These are phyloP conservation scores for Alternaria metachromatica DNA, from an alignment of 2,329 filamentous ascomycete genomes.

Conservation along the genomic window DNA sequence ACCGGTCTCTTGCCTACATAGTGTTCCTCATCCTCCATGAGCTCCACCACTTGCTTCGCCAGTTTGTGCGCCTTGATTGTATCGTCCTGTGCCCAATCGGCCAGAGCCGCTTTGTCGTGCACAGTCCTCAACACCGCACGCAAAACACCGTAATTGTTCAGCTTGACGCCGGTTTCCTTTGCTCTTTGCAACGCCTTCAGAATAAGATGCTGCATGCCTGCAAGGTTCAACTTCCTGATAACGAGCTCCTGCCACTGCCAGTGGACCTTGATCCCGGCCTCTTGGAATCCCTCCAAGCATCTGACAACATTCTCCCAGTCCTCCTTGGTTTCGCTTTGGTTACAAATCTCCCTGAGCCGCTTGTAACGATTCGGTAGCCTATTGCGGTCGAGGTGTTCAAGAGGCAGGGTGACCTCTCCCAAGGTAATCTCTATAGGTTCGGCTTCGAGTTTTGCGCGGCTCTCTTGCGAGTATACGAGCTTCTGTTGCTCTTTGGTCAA, in stretches of 20 bases:
- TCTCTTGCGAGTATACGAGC: constrained; percentile 52
- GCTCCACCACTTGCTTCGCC: constrained; percentile 48
- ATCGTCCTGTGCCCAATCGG: constrained; percentile 47
- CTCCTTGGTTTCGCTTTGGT: constrained; percentile 25
- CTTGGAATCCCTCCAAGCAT: constrained; percentile 39
- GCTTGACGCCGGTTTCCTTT: constrained; percentile 31
- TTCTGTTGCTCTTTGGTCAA: constrained; percentile 50
- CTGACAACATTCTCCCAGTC: constrained; percentile 48
- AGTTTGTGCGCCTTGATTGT: constrained; percentile 48
- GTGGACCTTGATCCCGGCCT: constrained; percentile 30
- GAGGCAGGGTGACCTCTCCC: constrained; percentile 46
- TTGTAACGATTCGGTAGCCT: constrained; percentile 19
- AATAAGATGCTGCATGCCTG: constrained; percentile 36
- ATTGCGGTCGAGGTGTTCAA: constrained; percentile 41
- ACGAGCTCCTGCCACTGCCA: constrained; percentile 21
- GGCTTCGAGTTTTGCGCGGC: constrained; percentile 50
- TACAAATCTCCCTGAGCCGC: constrained; percentile 27
- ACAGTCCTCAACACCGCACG: constrained; percentile 45
- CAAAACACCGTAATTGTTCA: constrained; percentile 34
- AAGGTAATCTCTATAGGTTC: constrained; percentile 53
- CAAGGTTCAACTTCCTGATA: constrained; percentile 25
- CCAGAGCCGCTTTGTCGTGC: constrained; percentile 40
- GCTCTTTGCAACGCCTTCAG: constrained; percentile 39
- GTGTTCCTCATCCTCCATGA: constrained; percentile 53
- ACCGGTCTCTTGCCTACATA: constrained; percentile 20